Percentiles rank a stretch among this genome's conserved stretches.
Evolutionary conservation across 306 rosid genomes (phyloP).

Genomic region (Medicago truncatula): MtrunA17r5.0-ANR NC_053048.1:45838001-45838500

Average conservation of each 20-base stretch:
- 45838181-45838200: background rate
- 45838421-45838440: conserved; percentile 21
- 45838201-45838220: background rate
- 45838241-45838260: conserved; percentile 7
- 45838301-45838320: conserved; percentile 14
- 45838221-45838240: background rate
- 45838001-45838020: too few relatives aligned
- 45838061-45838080: too few relatives aligned
- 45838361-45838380: conserved; percentile 30
- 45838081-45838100: too few relatives aligned
- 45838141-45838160: too few relatives aligned
- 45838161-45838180: too few relatives aligned
- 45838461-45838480: background rate
- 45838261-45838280: conserved; percentile 18
- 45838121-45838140: too few relatives aligned
- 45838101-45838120: too few relatives aligned
- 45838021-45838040: too few relatives aligned
- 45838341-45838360: conserved; percentile 22
- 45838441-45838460: conserved; percentile 41
- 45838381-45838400: conserved; percentile 32
- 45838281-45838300: conserved; percentile 17
- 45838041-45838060: too few relatives aligned
- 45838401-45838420: conserved; percentile 27
- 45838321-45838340: conserved; percentile 29
- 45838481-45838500: background rate